Conservation (phyloP, 352 stramenopile species). For the Globisporangium yorkense region DNA sequence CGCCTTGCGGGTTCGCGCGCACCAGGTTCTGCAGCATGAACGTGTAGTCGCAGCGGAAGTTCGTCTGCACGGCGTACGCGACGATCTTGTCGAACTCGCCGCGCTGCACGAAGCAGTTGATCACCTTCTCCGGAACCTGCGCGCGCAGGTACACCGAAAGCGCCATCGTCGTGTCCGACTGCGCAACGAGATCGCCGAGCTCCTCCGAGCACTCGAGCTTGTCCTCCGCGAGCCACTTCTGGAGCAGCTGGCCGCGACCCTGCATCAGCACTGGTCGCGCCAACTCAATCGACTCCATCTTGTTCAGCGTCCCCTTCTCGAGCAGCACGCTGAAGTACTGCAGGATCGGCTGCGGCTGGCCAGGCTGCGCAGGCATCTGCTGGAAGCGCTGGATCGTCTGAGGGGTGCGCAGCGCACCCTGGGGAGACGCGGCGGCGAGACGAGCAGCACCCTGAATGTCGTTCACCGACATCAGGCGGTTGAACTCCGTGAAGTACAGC, state of each 20-base stretch:
- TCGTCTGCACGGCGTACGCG: constrained; percentile 91
- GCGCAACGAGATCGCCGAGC: constrained; percentile 95
- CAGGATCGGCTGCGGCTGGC: constrained; percentile 96
- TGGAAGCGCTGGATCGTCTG: constrained; percentile 99
- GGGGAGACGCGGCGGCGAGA: constrained; percentile 89
- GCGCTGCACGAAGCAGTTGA: constrained; percentile 98
- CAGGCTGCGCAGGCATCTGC: constrained; percentile 95
- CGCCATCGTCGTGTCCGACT: constrained; percentile 96
- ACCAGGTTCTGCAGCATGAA: constrained; percentile 99
- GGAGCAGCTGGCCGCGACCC: constrained; percentile 95
- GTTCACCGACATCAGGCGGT: constrained; percentile 87
- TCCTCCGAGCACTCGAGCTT: constrained; percentile 98
- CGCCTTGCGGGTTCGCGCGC: constrained; percentile 96
- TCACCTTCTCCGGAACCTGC: constrained; percentile 98
- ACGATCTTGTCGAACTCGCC: constrained; percentile 99
- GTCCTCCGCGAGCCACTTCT: constrained; percentile 99
- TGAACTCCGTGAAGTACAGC: constrained; percentile 98
- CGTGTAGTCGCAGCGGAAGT: constrained; percentile 99
- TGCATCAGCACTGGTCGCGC: constrained; percentile 97
- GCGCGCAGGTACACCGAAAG: constrained; percentile 97
- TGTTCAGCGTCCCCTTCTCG: constrained; percentile 98
- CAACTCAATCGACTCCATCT: constrained; percentile 99
- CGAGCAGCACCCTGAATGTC: constrained; percentile 80
- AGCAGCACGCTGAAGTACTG: constrained; percentile 99
- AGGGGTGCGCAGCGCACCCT: constrained; percentile 92